Percentiles rank a stretch among this genome's conserved stretches.
These are phyloP conservation scores for Lasiodiplodia hormozganensis DNA, from an alignment of 2,329 filamentous ascomycete genomes.

Conservation along the genomic window DNA sequence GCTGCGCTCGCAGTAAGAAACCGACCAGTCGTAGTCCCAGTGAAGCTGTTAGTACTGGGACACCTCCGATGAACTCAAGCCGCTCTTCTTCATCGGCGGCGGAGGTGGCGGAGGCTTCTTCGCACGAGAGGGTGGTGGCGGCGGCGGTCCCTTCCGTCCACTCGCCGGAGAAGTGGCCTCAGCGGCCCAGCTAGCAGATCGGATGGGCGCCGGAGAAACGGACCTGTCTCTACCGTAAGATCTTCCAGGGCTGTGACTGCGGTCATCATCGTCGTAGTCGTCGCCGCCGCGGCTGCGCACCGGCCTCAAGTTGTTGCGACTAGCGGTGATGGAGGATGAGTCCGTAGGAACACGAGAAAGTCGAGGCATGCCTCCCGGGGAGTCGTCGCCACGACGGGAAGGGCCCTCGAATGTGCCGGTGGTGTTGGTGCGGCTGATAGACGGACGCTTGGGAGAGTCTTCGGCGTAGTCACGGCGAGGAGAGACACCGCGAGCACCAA, in stretches of 20 bases:
- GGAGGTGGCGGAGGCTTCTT: slow-evolving; percentile 72
- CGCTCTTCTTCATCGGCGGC: slow-evolving; percentile 67
- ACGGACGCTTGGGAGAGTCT: slow-evolving; percentile 53
- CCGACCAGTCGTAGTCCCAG: background rate
- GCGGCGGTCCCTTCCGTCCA: slow-evolving; percentile 58
- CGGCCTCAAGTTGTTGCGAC: slow-evolving; percentile 56
- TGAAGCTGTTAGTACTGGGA: slow-evolving; percentile 12
- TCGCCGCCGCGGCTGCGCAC: slow-evolving; percentile 45
- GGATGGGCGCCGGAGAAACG: slow-evolving; percentile 61
- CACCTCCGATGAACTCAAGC: slow-evolving; percentile 44
- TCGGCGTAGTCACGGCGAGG: slow-evolving; percentile 35
- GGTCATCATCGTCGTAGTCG: slow-evolving; percentile 39
- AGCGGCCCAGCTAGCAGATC: slow-evolving; percentile 56
- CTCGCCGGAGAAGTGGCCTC: slow-evolving; percentile 34
- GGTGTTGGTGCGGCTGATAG: slow-evolving; percentile 48
- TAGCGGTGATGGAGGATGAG: slow-evolving; percentile 56
- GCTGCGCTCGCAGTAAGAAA: background rate
- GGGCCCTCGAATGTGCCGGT: slow-evolving; percentile 67
- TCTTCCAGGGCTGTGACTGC: slow-evolving; percentile 36
- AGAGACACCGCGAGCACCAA: slow-evolving; percentile 53
- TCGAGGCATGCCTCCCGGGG: slow-evolving; percentile 54
- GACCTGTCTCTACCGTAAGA: slow-evolving; percentile 49
- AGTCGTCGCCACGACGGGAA: slow-evolving; percentile 60
- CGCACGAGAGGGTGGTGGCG: slow-evolving; percentile 66
- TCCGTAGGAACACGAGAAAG: slow-evolving; percentile 64